Conservation (phyloP, 2,329 filamentous ascomycete genomes). For the Trichoderma sp. region DNA sequence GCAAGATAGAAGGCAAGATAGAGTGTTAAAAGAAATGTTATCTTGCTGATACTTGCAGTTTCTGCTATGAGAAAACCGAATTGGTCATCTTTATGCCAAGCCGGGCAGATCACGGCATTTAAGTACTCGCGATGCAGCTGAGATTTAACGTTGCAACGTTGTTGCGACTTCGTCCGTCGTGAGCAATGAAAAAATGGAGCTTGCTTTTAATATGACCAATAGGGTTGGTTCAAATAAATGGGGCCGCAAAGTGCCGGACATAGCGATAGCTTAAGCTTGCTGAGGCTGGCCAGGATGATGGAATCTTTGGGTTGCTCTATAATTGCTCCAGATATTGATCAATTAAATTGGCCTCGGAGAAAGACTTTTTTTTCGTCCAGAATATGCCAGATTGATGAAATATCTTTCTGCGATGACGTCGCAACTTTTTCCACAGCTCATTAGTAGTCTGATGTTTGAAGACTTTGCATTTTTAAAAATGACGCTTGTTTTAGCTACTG, state of each 20-base stretch:
- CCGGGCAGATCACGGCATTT: background rate
- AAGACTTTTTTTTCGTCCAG: background rate
- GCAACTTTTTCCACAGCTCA: background rate
- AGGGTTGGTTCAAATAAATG: background rate
- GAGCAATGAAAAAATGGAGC: constrained; percentile 21
- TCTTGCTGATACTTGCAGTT: background rate
- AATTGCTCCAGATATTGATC: background rate
- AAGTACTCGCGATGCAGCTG: background rate
- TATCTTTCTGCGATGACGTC: background rate
- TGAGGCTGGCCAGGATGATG: background rate
- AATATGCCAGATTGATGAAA: background rate
- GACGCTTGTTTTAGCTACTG: background rate
- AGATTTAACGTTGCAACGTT: background rate
- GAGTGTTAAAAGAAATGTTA: no score
- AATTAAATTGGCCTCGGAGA: background rate
- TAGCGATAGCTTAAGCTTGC: background rate
- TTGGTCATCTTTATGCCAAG: background rate
- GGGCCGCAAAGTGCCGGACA: background rate
- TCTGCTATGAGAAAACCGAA: background rate
- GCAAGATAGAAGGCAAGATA: no score
- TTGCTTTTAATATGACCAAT: constrained; percentile 36
- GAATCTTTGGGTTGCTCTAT: background rate
- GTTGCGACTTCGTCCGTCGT: background rate
- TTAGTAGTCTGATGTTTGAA: background rate
- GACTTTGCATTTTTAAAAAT: background rate